Evolutionary conservation across 805 yeast species (phyloP), one percentile per base, ranked within the genome.

Genomic region (Candida adriatica): DNA sequence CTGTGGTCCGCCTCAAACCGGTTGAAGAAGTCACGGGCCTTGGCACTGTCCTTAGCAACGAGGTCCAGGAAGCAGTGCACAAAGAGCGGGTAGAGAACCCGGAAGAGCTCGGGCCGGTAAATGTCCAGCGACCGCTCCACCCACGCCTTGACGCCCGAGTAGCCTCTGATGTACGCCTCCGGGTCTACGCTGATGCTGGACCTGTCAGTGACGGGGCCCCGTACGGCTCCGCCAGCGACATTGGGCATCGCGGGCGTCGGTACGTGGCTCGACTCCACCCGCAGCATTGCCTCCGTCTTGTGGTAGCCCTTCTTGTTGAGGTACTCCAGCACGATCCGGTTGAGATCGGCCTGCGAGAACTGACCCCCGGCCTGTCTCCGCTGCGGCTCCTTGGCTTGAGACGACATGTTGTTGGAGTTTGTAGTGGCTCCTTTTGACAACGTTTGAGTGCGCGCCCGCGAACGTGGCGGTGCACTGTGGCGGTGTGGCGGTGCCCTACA

Each of bases 271-370:
- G 80, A 73, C 55, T 92, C 99, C 39, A 87, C 75, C 40, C 98
- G 73, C 30, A 92, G 68, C 79, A 88, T 84, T 3, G 95, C 87
- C 55, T 92, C 99, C 0, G 98, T 90, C 45, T 80, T 76, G 45
- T 83, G 88, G 51, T 86, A 92, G 3, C 99, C 99, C 55, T 88
- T 87, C 50, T 92, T 90, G 55, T 79, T 82, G 44, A 92, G 68
- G 48, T 90, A 92, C 48, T 92, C 98, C 48, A 92, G 66, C 20
- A 92, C 97, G 51, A 92, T 85, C 41, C 92, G 66, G 56, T 88
- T 90, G 53, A 92, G 67, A 55, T 92, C 97, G 5, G 90, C 87
- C 29, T 84, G 86, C 0, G 94, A 77, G 38, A 76, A 74, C 42
- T 69, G 74, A 6, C 54, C 56, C 8, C 45, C 42, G 18, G 36